A percentile compares a stretch with the other conserved stretches of the same genome.
These are phyloP conservation scores for Cenchrus purpureus DNA, from an alignment of 176 grass and related monocot species.

Conservation along the genomic window DNA sequence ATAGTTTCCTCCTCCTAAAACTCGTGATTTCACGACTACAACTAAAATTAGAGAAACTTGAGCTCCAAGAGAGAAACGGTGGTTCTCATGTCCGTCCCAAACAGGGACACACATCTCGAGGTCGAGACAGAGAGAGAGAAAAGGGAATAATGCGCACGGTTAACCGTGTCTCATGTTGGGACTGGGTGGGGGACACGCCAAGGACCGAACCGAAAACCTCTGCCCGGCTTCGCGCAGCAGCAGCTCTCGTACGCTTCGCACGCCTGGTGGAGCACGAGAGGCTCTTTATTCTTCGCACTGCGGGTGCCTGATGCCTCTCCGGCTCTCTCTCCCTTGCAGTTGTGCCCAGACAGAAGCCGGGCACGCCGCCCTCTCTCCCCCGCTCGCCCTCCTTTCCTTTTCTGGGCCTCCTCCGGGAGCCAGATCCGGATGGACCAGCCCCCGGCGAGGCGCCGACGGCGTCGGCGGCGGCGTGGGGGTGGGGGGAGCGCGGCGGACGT, in stretches of 20 bases:
- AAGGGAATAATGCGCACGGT: background rate
- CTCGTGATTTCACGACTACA: too few relatives aligned
- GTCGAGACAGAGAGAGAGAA: background rate
- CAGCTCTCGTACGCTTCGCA: background rate
- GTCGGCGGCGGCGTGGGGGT: background rate
- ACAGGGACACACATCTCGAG: background rate
- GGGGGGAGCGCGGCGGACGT: background rate
- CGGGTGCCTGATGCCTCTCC: background rate
- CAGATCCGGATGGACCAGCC: constrained; percentile 50
- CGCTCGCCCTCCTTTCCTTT: background rate
- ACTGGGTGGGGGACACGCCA: background rate
- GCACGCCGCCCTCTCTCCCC: background rate
- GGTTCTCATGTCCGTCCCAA: background rate
- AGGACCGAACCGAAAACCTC: background rate
- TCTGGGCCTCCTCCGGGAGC: background rate
- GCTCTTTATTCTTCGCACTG: background rate
- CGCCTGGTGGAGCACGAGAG: constrained; percentile 6
- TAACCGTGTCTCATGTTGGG: background rate
- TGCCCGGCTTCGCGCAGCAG: background rate
- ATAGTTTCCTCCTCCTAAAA: too few relatives aligned
- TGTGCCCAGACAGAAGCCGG: background rate
- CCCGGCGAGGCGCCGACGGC: background rate
- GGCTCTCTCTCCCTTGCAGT: background rate
- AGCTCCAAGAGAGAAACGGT: background rate
- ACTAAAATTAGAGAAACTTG: background rate